Evolutionary conservation across 73 alveolate species (phyloP).

Genomic region (Uronychia setigera): DNA sequence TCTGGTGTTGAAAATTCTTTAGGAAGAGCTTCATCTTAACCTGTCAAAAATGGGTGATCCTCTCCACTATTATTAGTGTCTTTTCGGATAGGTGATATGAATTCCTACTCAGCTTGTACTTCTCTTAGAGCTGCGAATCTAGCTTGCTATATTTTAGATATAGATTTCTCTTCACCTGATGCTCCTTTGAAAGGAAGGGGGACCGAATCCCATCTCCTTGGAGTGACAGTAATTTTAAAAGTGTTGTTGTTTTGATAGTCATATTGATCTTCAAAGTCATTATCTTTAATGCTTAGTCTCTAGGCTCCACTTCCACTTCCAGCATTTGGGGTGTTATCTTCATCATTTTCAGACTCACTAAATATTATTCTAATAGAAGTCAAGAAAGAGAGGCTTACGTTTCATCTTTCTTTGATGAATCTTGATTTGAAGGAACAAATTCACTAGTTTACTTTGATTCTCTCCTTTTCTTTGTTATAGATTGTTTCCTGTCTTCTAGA

Average conservation of each 20-base stretch:
- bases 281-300: not conserved
- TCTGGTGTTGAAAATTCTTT: not conserved
- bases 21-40: not conserved
- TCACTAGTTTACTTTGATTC: not conserved
- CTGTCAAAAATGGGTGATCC: not conserved
- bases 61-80: not conserved
- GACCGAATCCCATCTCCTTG: no score
- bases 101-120: no score
- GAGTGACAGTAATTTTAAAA: not conserved
- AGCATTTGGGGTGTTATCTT: no score
- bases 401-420: not conserved
- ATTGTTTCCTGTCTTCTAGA: not conserved
- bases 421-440: not conserved
- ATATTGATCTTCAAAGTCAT: not conserved
- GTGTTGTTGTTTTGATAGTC: not conserved
- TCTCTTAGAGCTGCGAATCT: no score
- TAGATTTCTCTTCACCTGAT: no score
- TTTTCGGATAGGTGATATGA: not conserved
- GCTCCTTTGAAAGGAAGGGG: no score
- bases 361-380: not conserved
- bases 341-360: not conserved
- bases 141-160: no score
- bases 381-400: not conserved
- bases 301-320: not conserved
- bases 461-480: not conserved